These are phyloP conservation scores for Leccinum pellstonianum DNA, from an alignment of 768 basidiomycete genomes.

Conservation along the genomic window DNA sequence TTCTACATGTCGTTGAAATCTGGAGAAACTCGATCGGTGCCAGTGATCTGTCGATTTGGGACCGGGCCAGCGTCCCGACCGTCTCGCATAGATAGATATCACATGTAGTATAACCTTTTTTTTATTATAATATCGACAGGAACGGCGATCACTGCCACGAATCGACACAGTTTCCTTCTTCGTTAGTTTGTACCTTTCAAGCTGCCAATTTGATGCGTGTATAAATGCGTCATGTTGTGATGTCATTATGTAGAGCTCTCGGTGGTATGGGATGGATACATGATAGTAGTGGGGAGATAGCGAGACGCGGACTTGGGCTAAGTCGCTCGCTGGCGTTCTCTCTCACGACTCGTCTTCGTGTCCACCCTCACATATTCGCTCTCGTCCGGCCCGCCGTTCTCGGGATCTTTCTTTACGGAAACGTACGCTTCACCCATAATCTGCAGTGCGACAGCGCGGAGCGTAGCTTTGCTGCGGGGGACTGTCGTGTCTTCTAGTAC, in stretches of 20 bases:
- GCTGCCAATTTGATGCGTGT: background rate
- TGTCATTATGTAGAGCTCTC: background rate
- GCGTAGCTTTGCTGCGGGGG: slow-evolving; percentile 53
- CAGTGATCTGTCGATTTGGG: background rate
- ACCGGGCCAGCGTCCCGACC: background rate
- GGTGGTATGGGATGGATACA: slow-evolving; percentile 13
- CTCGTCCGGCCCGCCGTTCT: slow-evolving; percentile 46
- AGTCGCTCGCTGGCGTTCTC: slow-evolving; percentile 32
- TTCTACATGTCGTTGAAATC: background rate
- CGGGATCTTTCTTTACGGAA: slow-evolving; percentile 62
- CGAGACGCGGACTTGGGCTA: slow-evolving; percentile 4
- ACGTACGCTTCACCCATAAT: slow-evolving; percentile 81
- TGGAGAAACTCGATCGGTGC: background rate
- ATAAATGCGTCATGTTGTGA: background rate
- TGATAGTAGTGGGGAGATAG: background rate
- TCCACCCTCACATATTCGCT: slow-evolving; percentile 83
- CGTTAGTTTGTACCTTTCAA: background rate
- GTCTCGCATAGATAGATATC: background rate
- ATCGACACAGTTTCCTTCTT: background rate
- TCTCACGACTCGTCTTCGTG: slow-evolving; percentile 60
- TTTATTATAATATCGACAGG: background rate
- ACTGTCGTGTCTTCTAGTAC: slow-evolving; percentile 61
- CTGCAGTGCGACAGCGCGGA: slow-evolving; percentile 80
- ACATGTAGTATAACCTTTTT: background rate
- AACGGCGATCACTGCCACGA: background rate